These are phyloP conservation scores for Apodospora peruviana DNA, from an alignment of 495 filamentous ascomycete species.

Conservation along the genomic window DNA sequence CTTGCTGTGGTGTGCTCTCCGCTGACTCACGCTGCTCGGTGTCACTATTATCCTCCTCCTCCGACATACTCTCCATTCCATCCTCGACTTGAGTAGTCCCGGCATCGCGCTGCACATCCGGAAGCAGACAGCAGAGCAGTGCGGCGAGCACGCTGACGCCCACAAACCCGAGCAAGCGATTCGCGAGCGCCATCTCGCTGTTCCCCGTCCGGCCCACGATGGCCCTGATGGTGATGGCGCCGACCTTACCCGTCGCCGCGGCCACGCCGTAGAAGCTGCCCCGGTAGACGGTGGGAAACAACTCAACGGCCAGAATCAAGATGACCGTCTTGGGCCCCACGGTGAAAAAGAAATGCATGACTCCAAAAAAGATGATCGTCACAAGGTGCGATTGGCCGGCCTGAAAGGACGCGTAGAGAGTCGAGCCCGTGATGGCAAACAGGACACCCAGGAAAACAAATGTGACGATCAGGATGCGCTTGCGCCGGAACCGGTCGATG, in stretches of 20 bases:
- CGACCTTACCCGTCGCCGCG: constrained; percentile 52
- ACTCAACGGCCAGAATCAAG: constrained; percentile 49
- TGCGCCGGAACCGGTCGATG: constrained; percentile 27
- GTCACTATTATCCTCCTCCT: no score
- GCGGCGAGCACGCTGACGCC: no score
- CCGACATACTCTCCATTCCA: no score
- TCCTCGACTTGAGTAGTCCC: no score
- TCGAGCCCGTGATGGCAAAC: constrained; percentile 21
- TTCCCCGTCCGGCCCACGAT: constrained; percentile 31
- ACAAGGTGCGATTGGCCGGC: background rate
- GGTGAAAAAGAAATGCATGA: constrained; percentile 36
- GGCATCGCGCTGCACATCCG: no score
- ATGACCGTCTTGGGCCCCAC: constrained; percentile 37
- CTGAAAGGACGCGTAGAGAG: constrained; percentile 3
- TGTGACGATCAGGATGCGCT: constrained; percentile 16
- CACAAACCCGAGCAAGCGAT: constrained; percentile 6
- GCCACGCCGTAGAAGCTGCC: constrained; percentile 52
- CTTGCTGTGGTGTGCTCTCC: no score
- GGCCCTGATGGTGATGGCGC: constrained; percentile 51
- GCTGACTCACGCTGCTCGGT: no score
- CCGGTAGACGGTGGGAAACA: constrained; percentile 58
- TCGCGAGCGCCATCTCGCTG: constrained; percentile 1
- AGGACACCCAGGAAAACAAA: constrained; percentile 22
- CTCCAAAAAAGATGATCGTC: constrained; percentile 24
- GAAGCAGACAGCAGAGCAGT: no score